A percentile compares a stretch with the other conserved stretches of the same genome.
Evolutionary conservation across 225 moss, liverwort and hornwort genomes (phyloP).

Genomic region (Straminergon stramineum): DNA sequence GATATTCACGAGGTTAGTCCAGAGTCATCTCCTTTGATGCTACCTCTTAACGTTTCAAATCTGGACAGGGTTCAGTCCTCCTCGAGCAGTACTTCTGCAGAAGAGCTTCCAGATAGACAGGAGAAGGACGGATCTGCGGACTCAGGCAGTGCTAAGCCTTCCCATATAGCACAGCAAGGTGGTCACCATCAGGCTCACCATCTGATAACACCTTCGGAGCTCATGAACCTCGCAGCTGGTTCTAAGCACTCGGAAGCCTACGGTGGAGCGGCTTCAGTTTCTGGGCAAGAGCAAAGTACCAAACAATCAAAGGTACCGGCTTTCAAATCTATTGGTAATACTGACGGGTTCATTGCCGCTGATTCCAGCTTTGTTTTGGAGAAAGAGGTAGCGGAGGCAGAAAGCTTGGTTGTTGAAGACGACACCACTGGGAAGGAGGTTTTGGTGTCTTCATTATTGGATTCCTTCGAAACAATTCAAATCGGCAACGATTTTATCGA

Average conservation of each 20-base stretch:
- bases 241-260: conserved; percentile 53
- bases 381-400: conserved; percentile 22
- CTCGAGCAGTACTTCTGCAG: conserved; percentile 30
- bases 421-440: conserved; percentile 13
- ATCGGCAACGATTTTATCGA: conserved; percentile 10
- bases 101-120: conserved; percentile 48
- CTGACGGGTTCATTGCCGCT: conserved; percentile 11
- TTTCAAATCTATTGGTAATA: conserved; percentile 4
- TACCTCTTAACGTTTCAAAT: conserved; percentile 22
- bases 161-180: conserved; percentile 38
- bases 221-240: conserved; percentile 85
- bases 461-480: conserved; percentile 25
- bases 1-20: conserved; percentile 18
- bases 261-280: conserved; percentile 13
- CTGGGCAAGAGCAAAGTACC: conserved; percentile 24
- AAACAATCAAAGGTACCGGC: conserved; percentile 8
- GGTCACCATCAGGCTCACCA: conserved; percentile 38
- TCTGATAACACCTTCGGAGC: conserved; percentile 80
- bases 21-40: conserved; percentile 26
- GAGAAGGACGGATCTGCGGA: conserved; percentile 43
- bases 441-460: conserved; percentile 22
- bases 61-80: conserved; percentile 30
- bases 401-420: conserved; percentile 19
- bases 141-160: conserved; percentile 26
- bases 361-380: conserved; percentile 21